Evolutionary conservation across 805 yeast species (phyloP), one percentile per base, ranked within the genome.

Genomic region (Spathaspora boniae): DNA sequence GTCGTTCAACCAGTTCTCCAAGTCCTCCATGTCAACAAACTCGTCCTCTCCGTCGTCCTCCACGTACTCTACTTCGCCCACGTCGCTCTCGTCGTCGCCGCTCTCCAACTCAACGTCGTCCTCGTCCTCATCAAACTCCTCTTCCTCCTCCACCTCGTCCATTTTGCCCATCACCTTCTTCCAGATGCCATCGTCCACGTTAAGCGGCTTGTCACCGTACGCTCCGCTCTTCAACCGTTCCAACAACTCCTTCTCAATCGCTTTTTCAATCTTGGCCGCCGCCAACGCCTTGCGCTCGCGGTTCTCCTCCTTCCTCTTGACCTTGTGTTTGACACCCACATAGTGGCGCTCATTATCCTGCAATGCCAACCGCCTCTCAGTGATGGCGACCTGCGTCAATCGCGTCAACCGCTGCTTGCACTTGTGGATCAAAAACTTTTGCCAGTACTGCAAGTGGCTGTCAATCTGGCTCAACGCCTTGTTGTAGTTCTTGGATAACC

Each of bases 151-250:
- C 28, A 63, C 64, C 18, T 65, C 63, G 37, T 70, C 80, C 47
- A 75, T 74, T 44, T 68, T 74, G 42, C 89, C 88, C 68, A 93
- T 76, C 16, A 93, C 94, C 68, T 81, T 86, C 74, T 83, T 82
- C 98, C 98, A 93, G 41, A 93, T 79, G 64, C 82, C 82, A 54
- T 91, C 96, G 52, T 93, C 98, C 24, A 93, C 98, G 54, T 93
- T 93, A 56, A 93, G 71, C 38, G 98, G 98, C 61, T 91, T 86
- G 56, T 93, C 98, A 46, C 98, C 98, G 57, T 93, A 93, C 2
- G 98, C 98, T 42, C 98, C 98, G 54, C 91, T 80, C 78, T 93
- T 93, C 54, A 93, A 76, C 62, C 98, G 80, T 36, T 89, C 96
- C 54, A 93, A 72, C 46, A 93, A 74, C 62, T 93, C 98, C 65